These are phyloP conservation scores for Crithidia thermophila DNA, from an alignment of 208 protist genomes.

Conservation along the genomic window DNA sequence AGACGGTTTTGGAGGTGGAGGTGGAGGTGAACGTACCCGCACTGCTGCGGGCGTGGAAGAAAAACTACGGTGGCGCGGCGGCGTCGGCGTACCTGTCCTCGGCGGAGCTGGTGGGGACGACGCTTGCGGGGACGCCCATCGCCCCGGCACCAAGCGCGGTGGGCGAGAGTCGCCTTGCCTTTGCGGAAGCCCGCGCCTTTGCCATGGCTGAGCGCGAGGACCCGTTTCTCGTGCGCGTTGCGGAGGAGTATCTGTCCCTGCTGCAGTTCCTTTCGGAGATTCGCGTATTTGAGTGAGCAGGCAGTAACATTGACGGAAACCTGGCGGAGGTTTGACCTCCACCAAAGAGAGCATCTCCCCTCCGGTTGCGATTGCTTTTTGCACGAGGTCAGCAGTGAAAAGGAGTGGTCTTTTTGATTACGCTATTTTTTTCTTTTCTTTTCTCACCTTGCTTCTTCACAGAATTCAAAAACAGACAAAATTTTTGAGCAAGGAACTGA, in stretches of 20 bases:
- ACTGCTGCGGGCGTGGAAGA: conserved; percentile 49
- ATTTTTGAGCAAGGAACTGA: too few relatives aligned
- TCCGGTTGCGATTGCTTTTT: neutral
- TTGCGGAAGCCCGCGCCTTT: neutral
- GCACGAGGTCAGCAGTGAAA: neutral
- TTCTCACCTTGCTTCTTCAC: neutral
- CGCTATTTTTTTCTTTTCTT: conserved; percentile 10
- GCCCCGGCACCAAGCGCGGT: neutral
- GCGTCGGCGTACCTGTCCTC: conserved; percentile 21
- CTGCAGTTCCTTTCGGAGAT: conserved; percentile 50
- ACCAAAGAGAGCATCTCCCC: neutral
- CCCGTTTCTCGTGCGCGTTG: conserved; percentile 47
- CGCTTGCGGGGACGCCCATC: neutral
- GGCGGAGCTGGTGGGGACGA: conserved; percentile 15
- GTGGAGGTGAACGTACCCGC: conserved; percentile 59
- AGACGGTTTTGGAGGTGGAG: conserved; percentile 38
- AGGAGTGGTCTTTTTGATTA: neutral
- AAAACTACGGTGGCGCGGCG: conserved; percentile 22
- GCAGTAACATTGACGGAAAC: neutral
- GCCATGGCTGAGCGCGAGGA: conserved; percentile 35
- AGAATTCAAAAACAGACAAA: neutral
- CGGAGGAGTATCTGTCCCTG: conserved; percentile 52
- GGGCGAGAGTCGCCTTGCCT: neutral
- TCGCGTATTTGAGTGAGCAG: neutral
- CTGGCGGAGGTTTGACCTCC: too few relatives aligned